Evolutionary conservation across 2,329 filamentous ascomycete species (phyloP).

Genomic region (Mollisiaceae sp.): DNA sequence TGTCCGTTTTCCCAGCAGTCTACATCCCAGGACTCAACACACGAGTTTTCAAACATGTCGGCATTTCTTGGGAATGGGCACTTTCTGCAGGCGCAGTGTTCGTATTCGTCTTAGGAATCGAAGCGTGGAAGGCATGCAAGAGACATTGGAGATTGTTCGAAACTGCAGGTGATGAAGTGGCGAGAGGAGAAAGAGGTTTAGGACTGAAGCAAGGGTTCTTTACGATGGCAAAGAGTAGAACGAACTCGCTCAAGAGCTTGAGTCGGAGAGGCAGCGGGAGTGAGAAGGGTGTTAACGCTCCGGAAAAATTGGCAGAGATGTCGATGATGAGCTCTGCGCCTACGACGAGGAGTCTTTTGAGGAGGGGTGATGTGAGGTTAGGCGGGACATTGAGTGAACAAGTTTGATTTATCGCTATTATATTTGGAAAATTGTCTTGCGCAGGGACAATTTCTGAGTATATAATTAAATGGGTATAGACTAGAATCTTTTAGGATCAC

Average conservation of each 20-base stretch:
- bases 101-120: slow-evolving; percentile 64
- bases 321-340: slow-evolving; percentile 12
- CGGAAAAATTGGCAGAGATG: slow-evolving; percentile 27
- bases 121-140: slow-evolving; percentile 67
- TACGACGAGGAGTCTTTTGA: slow-evolving; percentile 14
- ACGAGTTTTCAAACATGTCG: slow-evolving; percentile 65
- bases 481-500: not conserved
- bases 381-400: not conserved
- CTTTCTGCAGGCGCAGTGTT: slow-evolving; percentile 61
- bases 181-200: slow-evolving; percentile 26
- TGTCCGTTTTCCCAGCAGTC: slow-evolving; percentile 60
- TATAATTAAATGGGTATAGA: not conserved
- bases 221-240: slow-evolving; percentile 40
- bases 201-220: slow-evolving; percentile 43
- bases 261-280: slow-evolving; percentile 20
- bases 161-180: slow-evolving; percentile 32
- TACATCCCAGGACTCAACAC: slow-evolving; percentile 70
- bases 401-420: not conserved
- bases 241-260: slow-evolving; percentile 24
- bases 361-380: slow-evolving; percentile 1
- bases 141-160: slow-evolving; percentile 44
- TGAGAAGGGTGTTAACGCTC: slow-evolving; percentile 14
- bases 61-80: slow-evolving; percentile 69
- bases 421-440: not conserved
- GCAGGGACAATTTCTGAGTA: not conserved